Evolutionary conservation across 768 basidiomycete genomes (phyloP).

Genomic region (Amanita fuliginea): DNA sequence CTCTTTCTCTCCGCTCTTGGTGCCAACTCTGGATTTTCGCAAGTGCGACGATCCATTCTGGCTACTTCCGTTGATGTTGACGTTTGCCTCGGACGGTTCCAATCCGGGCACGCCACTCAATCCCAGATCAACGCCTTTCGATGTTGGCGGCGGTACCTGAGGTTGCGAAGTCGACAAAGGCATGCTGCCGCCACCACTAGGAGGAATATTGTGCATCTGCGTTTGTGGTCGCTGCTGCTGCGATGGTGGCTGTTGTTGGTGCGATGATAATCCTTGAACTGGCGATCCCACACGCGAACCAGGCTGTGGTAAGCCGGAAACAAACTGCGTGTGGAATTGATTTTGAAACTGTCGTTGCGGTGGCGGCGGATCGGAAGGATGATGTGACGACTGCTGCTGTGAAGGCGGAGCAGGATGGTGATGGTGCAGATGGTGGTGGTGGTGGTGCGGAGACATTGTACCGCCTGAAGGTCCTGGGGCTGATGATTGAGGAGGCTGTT

Average conservation of each 20-base stretch:
- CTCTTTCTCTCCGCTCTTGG: slow-evolving; percentile 7
- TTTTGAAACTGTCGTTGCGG: slow-evolving; percentile 16
- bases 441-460: slow-evolving; percentile 3
- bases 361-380: slow-evolving; percentile 7
- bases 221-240: neutral
- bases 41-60: neutral
- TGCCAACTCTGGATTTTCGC: slow-evolving; percentile 3
- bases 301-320: slow-evolving; percentile 10
- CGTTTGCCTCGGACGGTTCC: slow-evolving; percentile 6
- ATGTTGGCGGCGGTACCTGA: neutral
- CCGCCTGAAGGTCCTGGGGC: neutral
- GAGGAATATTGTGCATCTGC: neutral
- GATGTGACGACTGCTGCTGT: slow-evolving; percentile 6
- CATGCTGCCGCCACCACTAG: neutral
- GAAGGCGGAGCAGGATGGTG: slow-evolving; percentile 6
- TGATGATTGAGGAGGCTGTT: slow-evolving; percentile 4
- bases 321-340: slow-evolving; percentile 17
- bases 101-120: slow-evolving; percentile 1
- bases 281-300: slow-evolving; percentile 5
- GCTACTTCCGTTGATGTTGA: neutral
- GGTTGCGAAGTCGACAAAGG: neutral
- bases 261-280: neutral
- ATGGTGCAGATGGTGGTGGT: slow-evolving; percentile 3
- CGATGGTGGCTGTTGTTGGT: slow-evolving; percentile 6
- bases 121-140: neutral